Percentiles rank a stretch among this genome's conserved stretches.
phyloP scores from a whole-genome alignment of 805 yeast genomes.

The Metschnikowia chrysomelidarum region DNA sequence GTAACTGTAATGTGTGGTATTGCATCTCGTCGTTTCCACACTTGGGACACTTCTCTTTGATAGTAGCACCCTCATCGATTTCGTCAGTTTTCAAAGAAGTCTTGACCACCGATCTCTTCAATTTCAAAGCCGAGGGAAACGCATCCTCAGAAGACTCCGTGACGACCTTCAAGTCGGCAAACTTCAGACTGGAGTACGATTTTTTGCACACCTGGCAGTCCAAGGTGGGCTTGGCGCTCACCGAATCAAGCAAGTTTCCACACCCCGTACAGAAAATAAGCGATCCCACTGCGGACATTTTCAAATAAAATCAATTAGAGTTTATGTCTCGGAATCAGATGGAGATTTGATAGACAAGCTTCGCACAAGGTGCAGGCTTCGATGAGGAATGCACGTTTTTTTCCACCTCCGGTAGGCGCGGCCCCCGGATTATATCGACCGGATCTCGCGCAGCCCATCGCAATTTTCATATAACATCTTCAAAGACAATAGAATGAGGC shows the following conservation, averaged over 20 bases:
- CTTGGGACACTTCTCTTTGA: constrained; percentile 97
- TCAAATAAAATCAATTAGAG: too few relatives aligned
- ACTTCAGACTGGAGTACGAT: constrained; percentile 47
- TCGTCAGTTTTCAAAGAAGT: constrained; percentile 75
- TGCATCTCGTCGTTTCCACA: constrained; percentile 99
- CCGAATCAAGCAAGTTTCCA: constrained; percentile 83
- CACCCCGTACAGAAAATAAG: constrained; percentile 91
- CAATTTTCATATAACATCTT: not conserved
- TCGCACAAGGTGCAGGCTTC: too few relatives aligned
- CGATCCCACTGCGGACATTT: constrained; percentile 96
- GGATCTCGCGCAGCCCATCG: not conserved
- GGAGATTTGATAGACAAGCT: too few relatives aligned
- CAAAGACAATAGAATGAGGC: constrained; percentile 61
- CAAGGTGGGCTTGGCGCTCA: constrained; percentile 46
- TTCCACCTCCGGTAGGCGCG: constrained; percentile 2
- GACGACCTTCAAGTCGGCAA: constrained; percentile 77
- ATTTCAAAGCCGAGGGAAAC: constrained; percentile 79
- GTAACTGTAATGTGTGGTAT: constrained; percentile 91
- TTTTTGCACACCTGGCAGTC: constrained; percentile 55
- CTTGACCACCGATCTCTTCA: constrained; percentile 88
- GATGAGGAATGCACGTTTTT: constrained; percentile 2
- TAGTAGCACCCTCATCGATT: constrained; percentile 91
- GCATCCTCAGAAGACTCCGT: constrained; percentile 91
- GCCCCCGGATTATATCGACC: not conserved
- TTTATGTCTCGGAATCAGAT: not conserved